Evolutionary conservation across 2,329 filamentous ascomycete genomes (phyloP), one percentile per base, ranked within the genome.

Genomic region (Fusarium equiseti): DNA sequence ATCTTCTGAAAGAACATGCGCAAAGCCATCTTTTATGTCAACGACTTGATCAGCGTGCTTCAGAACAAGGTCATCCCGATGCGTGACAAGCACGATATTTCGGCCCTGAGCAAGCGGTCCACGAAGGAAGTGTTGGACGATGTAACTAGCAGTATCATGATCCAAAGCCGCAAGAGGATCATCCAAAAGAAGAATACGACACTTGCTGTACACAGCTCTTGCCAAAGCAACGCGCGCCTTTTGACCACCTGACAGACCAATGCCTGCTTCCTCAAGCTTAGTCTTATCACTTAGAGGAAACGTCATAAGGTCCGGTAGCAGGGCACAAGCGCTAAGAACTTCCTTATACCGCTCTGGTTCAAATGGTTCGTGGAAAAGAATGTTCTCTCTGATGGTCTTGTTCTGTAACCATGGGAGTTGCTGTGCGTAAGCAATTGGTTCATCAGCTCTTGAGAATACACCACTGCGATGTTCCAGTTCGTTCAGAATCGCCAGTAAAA

Each of bases 31-130:
- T 1, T 84, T 78, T 12, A 97, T 85, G 59, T 94, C 89, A 12
- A 97, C 81, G 18, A 94, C 86, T 75, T 96, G 92, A 51, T 90
- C 84, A 3, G 94, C 92, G 45, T 94, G 83, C n/a, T 87, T 84
- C 22, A 89, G 86, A 63, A 94, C 92, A 12, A 97, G 82, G 66
- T 95, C 91, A n/a, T 95, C 90, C 40, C 90, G 86, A 77, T 94
- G 92, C 0, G 93, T 94, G 50, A 95, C 92, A 44, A 94, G 88
- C n/a, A 96, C 87, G 0, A 93, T 90, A 0, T 91, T 92, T 8
- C 92, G 86, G 9, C 84, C 86, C 59, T 89, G 86, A 12, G 86
- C 82, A 0, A 91, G 86, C 0, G 90, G 83, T 1, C 87, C 87
- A 22, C 86, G 84, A 54, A 94, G 83, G 71, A 82, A 86, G 79